Percentiles rank a stretch among this genome's conserved stretches.
These are phyloP conservation scores for Ceratocystis lukuohia DNA, from an alignment of 2,329 filamentous ascomycete species.

Conservation along the genomic window DNA sequence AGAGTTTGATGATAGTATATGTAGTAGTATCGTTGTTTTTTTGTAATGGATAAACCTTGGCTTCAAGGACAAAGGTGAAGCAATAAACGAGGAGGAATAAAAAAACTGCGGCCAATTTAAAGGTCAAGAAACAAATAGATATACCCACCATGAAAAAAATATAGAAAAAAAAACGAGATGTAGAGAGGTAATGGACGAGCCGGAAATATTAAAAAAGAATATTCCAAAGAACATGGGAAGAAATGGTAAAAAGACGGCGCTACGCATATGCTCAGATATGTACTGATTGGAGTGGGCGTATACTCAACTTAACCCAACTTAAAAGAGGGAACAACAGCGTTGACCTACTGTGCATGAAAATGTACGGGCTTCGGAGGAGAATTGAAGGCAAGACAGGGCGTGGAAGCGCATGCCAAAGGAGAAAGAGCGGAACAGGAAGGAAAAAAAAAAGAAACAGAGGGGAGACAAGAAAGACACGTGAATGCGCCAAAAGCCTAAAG, in stretches of 20 bases:
- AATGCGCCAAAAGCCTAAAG: conserved; percentile 38
- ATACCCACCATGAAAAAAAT: background rate
- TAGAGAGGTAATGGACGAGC: background rate
- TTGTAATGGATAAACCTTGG: background rate
- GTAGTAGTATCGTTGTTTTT: background rate
- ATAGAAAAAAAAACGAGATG: background rate
- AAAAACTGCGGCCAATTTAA: background rate
- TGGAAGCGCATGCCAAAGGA: background rate
- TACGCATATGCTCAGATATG: conserved; percentile 9
- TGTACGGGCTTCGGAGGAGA: background rate
- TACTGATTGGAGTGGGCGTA: background rate
- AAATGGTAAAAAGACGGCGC: conserved; percentile 3
- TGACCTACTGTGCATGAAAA: background rate
- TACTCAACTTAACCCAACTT: background rate
- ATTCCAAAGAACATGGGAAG: conserved; percentile 2
- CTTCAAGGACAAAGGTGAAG: background rate
- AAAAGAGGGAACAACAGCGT: background rate
- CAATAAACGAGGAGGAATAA: background rate
- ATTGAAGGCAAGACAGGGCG: background rate
- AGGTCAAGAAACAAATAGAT: background rate
- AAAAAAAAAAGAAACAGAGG: background rate
- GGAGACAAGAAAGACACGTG: conserved; percentile 7
- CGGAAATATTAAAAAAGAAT: conserved; percentile 9
- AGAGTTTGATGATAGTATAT: too few species aligned
- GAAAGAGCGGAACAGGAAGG: background rate